A percentile compares a stretch with the other conserved stretches of the same genome.
Conservation (phyloP, 768 basidiomycete genomes). For the Calocera viscosa region DNA sequence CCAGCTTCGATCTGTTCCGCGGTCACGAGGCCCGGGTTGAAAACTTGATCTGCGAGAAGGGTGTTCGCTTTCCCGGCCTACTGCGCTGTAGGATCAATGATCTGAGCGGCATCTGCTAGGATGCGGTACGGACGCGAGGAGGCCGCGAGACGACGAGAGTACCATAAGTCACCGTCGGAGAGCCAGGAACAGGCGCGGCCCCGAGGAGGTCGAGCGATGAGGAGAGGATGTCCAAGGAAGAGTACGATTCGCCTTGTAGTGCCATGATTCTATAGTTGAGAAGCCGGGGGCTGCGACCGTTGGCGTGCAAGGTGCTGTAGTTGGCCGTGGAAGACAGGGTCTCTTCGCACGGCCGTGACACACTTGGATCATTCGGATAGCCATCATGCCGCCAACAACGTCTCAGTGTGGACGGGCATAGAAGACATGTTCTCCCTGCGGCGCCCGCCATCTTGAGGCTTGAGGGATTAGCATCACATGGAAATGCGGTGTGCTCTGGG, state of each 20-base stretch:
- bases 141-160: neutral
- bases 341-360: no score
- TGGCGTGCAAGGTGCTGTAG: no score
- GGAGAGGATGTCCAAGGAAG: neutral
- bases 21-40: conserved; percentile 54
- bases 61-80: conserved; percentile 43
- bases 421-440: no score
- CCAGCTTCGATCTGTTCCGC: conserved; percentile 53
- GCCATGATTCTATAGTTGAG: no score
- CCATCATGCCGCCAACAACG: no score
- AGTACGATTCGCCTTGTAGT: neutral
- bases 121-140: neutral
- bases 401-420: no score
- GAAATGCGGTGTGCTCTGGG: no score
- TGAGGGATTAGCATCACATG: no score
- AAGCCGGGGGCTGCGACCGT: no score
- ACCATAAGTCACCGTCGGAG: neutral
- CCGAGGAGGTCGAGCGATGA: neutral
- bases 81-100: neutral
- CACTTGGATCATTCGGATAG: no score
- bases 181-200: neutral
- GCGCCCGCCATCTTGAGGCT: no score
- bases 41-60: conserved; percentile 58
- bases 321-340: no score
- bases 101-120: neutral